A percentile compares a stretch with the other conserved stretches of the same genome.
Evolutionary conservation across 148 eudicot species (phyloP).

Genomic region (Mesembryanthemum crystallinum): DNA sequence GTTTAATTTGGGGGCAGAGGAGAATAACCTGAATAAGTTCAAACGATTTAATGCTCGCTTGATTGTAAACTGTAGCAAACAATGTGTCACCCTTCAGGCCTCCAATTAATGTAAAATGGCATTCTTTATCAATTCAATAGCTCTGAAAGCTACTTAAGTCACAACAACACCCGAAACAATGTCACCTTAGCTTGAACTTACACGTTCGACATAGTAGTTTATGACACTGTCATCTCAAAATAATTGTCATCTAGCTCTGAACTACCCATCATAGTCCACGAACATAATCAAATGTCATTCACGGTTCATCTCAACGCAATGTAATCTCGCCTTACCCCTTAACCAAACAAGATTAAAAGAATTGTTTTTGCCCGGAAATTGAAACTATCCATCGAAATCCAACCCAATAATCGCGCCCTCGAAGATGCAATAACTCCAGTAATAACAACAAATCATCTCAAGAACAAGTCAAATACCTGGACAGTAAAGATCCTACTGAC

Average conservation of each 20-base stretch:
- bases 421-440: background rate
- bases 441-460: constrained; percentile 3
- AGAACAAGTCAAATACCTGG: background rate
- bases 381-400: constrained; percentile 2
- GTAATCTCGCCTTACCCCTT: too few species aligned
- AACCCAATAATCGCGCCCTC: background rate
- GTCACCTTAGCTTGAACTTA: background rate
- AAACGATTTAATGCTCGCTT: too few species aligned
- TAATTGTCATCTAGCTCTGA: background rate
- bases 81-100: background rate
- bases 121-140: background rate
- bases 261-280: background rate
- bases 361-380: too few species aligned
- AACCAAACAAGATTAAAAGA: too few species aligned
- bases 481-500: background rate
- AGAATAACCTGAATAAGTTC: too few species aligned
- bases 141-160: background rate
- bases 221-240: background rate
- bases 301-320: too few species aligned
- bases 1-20: too few species aligned
- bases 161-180: background rate
- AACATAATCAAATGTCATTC: too few species aligned
- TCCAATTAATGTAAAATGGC: constrained; percentile 7
- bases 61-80: too few species aligned
- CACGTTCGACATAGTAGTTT: background rate